Conservation (phyloP, 169 alveolate species). For the Plasmodium vivax region DNA sequence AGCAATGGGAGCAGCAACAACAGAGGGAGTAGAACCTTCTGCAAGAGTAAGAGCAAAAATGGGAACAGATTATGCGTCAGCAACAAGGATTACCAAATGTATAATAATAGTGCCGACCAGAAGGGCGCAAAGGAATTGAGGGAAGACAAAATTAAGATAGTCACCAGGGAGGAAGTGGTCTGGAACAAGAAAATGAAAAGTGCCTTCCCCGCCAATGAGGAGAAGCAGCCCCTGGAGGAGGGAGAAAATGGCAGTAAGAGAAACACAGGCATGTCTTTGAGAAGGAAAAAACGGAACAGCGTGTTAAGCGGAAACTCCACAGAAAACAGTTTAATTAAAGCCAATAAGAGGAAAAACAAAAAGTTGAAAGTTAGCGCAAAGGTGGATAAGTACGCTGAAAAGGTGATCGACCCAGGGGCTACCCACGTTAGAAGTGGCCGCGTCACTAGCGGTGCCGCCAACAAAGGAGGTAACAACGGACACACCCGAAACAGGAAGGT, state of each 20-base stretch:
- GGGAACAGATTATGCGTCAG: neutral
- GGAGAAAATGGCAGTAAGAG: neutral
- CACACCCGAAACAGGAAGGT: neutral
- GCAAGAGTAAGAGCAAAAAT: neutral
- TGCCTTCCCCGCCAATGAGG: neutral
- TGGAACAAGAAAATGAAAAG: slow-evolving; percentile 26
- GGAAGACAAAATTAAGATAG: neutral
- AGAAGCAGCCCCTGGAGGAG: neutral
- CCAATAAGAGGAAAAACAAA: slow-evolving; percentile 13
- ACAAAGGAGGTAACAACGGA: neutral
- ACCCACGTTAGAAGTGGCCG: neutral
- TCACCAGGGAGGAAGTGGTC: neutral
- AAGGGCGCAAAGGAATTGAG: neutral
- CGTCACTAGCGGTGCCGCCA: neutral
- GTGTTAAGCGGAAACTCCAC: neutral
- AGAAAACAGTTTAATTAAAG: neutral
- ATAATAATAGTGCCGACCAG: neutral
- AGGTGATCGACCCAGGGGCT: neutral
- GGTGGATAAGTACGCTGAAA: neutral
- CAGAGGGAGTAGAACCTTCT: neutral
- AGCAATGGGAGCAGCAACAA: neutral
- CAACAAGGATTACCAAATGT: neutral
- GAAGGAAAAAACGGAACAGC: slow-evolving; percentile 39
- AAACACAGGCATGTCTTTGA: slow-evolving; percentile 18
- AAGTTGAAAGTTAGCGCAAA: slow-evolving; percentile 27